Evolutionary conservation across 345 rosid species (phyloP).

Genomic region (Eucalyptus pauciflora): DNA sequence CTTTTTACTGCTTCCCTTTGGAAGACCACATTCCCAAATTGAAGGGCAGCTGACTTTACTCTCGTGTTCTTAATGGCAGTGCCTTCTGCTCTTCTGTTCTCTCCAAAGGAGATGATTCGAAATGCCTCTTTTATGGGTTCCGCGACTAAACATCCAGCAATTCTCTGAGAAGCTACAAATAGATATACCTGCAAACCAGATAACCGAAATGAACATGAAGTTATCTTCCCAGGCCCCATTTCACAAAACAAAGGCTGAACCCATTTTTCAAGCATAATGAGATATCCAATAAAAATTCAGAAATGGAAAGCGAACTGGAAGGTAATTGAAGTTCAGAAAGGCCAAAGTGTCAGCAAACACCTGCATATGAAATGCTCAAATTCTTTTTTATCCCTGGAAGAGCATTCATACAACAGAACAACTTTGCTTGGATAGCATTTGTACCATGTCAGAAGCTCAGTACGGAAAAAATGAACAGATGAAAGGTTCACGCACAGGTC

Average conservation of each 20-base stretch:
- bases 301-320: neutral
- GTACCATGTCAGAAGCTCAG: neutral
- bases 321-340: neutral
- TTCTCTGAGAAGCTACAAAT: conserved; percentile 41
- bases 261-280: neutral
- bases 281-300: neutral
- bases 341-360: neutral
- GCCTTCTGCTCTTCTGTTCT: neutral
- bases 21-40: conserved; percentile 49
- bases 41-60: conserved; percentile 28
- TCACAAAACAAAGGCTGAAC: neutral
- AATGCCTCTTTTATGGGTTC: conserved; percentile 84
- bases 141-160: conserved; percentile 62
- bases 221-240: neutral
- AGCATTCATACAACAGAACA: neutral
- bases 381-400: neutral
- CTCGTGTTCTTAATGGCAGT: conserved; percentile 10
- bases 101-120: conserved; percentile 25
- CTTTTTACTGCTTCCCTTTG: conserved; percentile 45
- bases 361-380: neutral
- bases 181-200: conserved; percentile 54
- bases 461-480: neutral
- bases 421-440: neutral
- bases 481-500: neutral
- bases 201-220: neutral